Evolutionary conservation across 1,139 yeast genomes (phyloP).

Genomic region (Lodderomyces elongisporus): DNA sequence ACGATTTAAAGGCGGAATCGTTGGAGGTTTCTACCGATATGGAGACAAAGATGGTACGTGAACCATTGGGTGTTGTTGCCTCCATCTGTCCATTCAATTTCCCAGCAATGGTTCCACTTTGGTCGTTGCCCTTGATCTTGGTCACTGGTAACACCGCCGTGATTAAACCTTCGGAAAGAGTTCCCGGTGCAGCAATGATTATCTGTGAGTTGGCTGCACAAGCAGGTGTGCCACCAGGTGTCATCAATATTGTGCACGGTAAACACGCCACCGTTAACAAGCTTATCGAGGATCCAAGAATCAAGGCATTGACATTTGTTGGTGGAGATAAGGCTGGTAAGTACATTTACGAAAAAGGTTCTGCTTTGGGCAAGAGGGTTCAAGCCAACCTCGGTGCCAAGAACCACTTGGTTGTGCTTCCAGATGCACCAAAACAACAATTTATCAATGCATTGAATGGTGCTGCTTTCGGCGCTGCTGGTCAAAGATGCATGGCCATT

Average conservation of each 20-base stretch:
- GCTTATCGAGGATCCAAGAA: constrained; percentile 68
- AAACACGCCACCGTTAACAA: constrained; percentile 72
- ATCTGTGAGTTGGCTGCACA: constrained; percentile 68
- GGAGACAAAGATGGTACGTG: constrained; percentile 76
- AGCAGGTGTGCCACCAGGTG: constrained; percentile 80
- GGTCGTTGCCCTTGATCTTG: constrained; percentile 73
- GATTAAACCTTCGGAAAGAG: constrained; percentile 73
- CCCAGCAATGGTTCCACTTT: constrained; percentile 84
- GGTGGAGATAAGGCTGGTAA: constrained; percentile 77
- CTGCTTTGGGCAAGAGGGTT: constrained; percentile 68
- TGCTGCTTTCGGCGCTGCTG: constrained; percentile 83
- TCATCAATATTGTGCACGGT: constrained; percentile 71
- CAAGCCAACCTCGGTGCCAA: constrained; percentile 79
- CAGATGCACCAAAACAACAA: constrained; percentile 66
- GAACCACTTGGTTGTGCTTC: constrained; percentile 68
- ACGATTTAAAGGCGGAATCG: constrained; percentile 60
- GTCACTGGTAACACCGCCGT: constrained; percentile 78
- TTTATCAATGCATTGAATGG: constrained; percentile 67
- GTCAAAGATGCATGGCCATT: constrained; percentile 82
- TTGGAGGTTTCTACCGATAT: constrained; percentile 70
- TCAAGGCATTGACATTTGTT: constrained; percentile 74
- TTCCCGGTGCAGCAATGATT: constrained; percentile 76
- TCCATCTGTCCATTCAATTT: constrained; percentile 75
- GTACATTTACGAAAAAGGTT: constrained; percentile 64
- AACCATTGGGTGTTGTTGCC: constrained; percentile 60